These are phyloP conservation scores for Oryza meridionalis DNA, from an alignment of 176 grass and related monocot species.

Conservation along the genomic window DNA sequence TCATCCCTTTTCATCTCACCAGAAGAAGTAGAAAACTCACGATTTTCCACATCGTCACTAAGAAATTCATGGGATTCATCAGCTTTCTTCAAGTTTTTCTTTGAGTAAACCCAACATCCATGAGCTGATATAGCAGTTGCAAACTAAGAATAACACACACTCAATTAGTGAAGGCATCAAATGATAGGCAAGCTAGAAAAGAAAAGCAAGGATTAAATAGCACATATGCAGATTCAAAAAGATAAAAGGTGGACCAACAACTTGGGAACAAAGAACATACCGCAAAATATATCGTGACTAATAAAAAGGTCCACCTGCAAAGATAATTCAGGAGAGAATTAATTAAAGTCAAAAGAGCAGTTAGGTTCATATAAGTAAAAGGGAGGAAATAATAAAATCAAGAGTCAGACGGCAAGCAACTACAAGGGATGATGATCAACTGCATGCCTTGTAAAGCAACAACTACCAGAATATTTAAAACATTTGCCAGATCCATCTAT, in stretches of 20 bases:
- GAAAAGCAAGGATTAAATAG: not conserved
- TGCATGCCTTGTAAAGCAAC: slow-evolving; percentile 3
- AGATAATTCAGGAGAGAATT: slow-evolving; percentile 31
- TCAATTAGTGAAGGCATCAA: not conserved
- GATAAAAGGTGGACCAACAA: not conserved
- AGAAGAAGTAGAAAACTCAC: slow-evolving; percentile 38
- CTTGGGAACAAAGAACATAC: slow-evolving; percentile 43
- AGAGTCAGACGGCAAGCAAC: slow-evolving; percentile 6
- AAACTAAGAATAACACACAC: slow-evolving; percentile 41
- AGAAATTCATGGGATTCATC: slow-evolving; percentile 58
- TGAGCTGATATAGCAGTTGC: slow-evolving; percentile 69
- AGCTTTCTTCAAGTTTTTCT: slow-evolving; percentile 38
- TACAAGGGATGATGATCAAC: not conserved
- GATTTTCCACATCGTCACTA: slow-evolving; percentile 50
- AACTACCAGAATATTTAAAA: slow-evolving; percentile 1
- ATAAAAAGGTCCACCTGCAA: slow-evolving; percentile 79
- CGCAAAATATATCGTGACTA: slow-evolving; percentile 73
- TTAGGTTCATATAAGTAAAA: not conserved
- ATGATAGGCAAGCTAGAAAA: not conserved
- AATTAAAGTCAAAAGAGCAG: slow-evolving; percentile 4
- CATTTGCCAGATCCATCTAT: not conserved
- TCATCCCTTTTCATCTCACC: slow-evolving; percentile 37
- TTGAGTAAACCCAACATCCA: slow-evolving; percentile 73
- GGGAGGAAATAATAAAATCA: slow-evolving; percentile 8
- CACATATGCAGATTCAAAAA: not conserved